phyloP scores from a whole-genome alignment of 805 yeast genomes.

The Kregervanrija delftensis region DNA sequence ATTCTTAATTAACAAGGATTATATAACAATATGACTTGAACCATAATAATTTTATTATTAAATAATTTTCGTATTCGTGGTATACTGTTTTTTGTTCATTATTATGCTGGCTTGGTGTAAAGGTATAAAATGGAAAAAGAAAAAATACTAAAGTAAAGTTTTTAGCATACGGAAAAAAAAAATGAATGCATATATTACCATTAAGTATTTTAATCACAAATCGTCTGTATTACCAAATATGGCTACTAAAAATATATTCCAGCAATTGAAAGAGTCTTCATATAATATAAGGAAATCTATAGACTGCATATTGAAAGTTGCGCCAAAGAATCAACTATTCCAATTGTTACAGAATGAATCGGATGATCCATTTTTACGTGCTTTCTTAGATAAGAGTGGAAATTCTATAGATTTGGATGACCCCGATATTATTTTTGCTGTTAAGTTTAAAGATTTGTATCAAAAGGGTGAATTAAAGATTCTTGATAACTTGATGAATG shows the following conservation, averaged over 20 bases:
- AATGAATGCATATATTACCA: no score
- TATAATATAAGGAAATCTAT: conserved; percentile 1
- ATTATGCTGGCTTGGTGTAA: no score
- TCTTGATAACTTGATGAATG: conserved; percentile 44
- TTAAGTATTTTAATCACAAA: no score
- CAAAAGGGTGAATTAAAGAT: conserved; percentile 39
- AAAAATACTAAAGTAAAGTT: no score
- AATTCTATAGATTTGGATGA: conserved; percentile 37
- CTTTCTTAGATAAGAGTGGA: conserved; percentile 33
- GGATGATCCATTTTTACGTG: conserved; percentile 15
- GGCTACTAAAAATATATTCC: not conserved
- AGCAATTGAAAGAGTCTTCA: conserved; percentile 6
- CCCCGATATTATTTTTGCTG: conserved; percentile 50
- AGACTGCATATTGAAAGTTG: conserved; percentile 5
- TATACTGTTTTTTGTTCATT: no score
- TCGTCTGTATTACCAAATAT: no score
- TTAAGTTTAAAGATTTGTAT: conserved; percentile 49
- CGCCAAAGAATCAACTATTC: conserved; percentile 7
- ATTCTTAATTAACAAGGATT: no score
- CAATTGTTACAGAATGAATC: conserved; percentile 14
- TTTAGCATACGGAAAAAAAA: no score
- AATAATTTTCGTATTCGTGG: no score
- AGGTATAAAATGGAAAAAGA: no score
- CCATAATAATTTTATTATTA: no score
- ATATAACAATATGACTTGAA: no score